Conservation (phyloP, 2,329 filamentous ascomycete species). For the Coniochaeta ligniaria region DNA sequence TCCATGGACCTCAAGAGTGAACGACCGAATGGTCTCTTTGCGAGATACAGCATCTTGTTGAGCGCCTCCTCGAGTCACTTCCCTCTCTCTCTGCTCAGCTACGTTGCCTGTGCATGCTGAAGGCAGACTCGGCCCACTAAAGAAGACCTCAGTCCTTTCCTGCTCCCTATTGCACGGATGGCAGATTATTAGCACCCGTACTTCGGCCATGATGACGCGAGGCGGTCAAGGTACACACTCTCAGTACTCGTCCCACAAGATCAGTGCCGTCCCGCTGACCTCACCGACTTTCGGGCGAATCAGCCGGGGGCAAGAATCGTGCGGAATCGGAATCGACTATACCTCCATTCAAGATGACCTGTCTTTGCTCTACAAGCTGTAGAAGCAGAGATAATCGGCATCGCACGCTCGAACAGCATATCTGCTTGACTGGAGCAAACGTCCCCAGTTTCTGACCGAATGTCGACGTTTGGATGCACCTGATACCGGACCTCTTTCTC, state of each 20-base stretch:
- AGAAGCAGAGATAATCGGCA: background rate
- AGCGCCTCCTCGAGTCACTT: background rate
- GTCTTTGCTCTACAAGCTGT: background rate
- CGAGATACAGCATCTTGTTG: background rate
- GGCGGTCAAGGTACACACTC: background rate
- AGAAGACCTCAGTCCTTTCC: background rate
- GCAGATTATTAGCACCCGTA: background rate
- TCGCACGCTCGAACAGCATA: background rate
- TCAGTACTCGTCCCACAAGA: background rate
- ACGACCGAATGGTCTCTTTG: background rate
- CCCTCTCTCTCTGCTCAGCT: background rate
- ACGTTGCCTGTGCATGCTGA: background rate
- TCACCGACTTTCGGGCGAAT: background rate
- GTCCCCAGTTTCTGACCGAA: background rate
- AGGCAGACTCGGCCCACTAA: background rate
- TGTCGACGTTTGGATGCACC: background rate
- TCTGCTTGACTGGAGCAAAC: background rate
- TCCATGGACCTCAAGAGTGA: background rate
- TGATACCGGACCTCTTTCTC: background rate
- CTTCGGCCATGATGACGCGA: background rate
- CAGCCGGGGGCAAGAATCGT: background rate
- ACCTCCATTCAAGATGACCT: slow-evolving; percentile 4
- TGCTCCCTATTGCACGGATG: background rate
- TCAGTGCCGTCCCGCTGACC: background rate
- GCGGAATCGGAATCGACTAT: slow-evolving; percentile 4